These are phyloP conservation scores for Spergularia marina DNA, from an alignment of 148 eudicot genomes.

Conservation along the genomic window DNA sequence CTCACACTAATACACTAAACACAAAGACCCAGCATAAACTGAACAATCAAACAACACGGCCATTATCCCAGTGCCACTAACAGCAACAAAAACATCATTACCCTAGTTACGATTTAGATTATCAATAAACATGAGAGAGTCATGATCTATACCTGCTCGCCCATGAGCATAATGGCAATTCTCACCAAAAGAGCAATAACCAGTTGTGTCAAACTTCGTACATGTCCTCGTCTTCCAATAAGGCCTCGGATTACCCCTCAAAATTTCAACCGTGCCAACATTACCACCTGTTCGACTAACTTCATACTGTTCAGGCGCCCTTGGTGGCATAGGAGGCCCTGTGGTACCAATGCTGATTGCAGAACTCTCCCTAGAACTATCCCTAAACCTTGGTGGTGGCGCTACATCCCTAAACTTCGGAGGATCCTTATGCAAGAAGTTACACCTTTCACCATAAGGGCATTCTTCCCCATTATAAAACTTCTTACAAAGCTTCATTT, in stretches of 20 bases:
- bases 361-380: conserved; percentile 54
- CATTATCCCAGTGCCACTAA: neutral
- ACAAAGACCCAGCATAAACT: neutral
- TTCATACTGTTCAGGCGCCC: conserved; percentile 39
- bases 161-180: conserved; percentile 95
- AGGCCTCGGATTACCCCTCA: conserved; percentile 42
- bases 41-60: neutral
- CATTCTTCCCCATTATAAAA: conserved; percentile 92
- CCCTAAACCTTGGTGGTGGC: conserved; percentile 32
- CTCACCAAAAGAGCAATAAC: conserved; percentile 73
- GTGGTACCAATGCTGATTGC: conserved; percentile 57
- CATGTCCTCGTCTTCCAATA: conserved; percentile 71
- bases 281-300: conserved; percentile 19
- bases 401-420: conserved; percentile 35
- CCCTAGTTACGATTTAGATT: neutral
- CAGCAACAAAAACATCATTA: too few species aligned
- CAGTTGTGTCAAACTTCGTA: conserved; percentile 67
- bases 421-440: conserved; percentile 71
- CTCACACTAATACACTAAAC: neutral
- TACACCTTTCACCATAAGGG: conserved; percentile 89
- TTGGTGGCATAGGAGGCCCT: conserved; percentile 35
- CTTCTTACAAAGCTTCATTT: conserved; percentile 82
- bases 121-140: neutral
- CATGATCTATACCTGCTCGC: conserved; percentile 47
- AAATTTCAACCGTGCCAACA: conserved; percentile 2